These are phyloP conservation scores for Kwoniella shivajii DNA, from an alignment of 1,284 basidiomycete species.

Conservation along the genomic window DNA sequence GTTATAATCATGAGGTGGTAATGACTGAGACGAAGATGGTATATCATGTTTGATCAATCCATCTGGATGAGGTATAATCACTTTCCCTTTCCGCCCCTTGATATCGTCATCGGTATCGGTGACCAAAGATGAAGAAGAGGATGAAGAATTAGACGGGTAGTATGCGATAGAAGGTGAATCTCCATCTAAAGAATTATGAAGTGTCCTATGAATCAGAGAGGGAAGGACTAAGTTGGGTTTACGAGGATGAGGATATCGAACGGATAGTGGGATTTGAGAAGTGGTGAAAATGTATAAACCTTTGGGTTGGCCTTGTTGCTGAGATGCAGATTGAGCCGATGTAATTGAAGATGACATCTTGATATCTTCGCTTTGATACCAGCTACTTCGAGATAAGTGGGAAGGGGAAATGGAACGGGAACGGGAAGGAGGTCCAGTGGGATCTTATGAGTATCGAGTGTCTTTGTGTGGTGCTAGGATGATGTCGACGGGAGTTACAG, in stretches of 20 bases:
- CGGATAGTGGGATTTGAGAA: conserved; percentile 44
- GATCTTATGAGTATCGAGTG: no score
- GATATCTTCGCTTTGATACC: no score
- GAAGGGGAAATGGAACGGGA: no score
- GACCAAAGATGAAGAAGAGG: background rate
- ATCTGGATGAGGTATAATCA: conserved; percentile 41
- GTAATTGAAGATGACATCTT: no score
- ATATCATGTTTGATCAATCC: conserved; percentile 38
- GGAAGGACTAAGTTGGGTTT: conserved; percentile 44
- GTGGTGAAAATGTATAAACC: conserved; percentile 48
- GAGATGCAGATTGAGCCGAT: no score
- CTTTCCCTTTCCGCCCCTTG: background rate
- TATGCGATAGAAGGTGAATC: conserved; percentile 22
- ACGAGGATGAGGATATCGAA: conserved; percentile 43
- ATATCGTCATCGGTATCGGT: background rate
- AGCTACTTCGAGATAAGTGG: no score
- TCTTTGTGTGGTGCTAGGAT: no score
- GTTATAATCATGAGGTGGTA: background rate
- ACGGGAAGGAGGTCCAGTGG: no score
- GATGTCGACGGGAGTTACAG: no score
- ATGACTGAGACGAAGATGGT: conserved; percentile 7
- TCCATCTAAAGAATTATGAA: conserved; percentile 48
- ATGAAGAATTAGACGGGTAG: no score
- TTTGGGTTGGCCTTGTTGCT: no score
- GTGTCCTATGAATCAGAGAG: conserved; percentile 47